A percentile compares a stretch with the other conserved stretches of the same genome.
phyloP scores from a whole-genome alignment of 768 basidiomycete species.

The Pleurotus citrinopileatus region DNA sequence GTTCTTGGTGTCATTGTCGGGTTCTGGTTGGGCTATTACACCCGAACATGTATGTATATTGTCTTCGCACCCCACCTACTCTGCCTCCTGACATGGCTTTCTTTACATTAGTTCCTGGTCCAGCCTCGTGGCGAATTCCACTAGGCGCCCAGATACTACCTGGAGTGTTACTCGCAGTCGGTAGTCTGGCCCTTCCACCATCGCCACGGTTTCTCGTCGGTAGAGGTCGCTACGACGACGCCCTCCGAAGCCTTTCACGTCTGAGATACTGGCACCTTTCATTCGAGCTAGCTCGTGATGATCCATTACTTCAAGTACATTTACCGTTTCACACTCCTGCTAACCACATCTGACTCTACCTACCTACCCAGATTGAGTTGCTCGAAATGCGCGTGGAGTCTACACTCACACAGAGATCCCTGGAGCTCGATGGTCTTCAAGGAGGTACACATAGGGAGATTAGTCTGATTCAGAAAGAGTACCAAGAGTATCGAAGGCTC shows the following conservation, averaged over 20 bases:
- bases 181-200: slow-evolving; percentile 57
- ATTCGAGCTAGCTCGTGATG: slow-evolving; percentile 40
- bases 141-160: slow-evolving; percentile 71
- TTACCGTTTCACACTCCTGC: background rate
- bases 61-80: background rate
- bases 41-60: slow-evolving; percentile 47
- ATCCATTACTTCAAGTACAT: slow-evolving; percentile 50
- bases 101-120: slow-evolving; percentile 45
- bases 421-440: slow-evolving; percentile 17
- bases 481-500: slow-evolving; percentile 29
- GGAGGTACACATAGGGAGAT: slow-evolving; percentile 28
- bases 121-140: slow-evolving; percentile 76
- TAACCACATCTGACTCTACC: background rate
- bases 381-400: slow-evolving; percentile 75
- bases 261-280: slow-evolving; percentile 42
- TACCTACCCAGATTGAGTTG: slow-evolving; percentile 53
- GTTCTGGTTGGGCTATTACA: slow-evolving; percentile 80
- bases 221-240: slow-evolving; percentile 55
- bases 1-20: slow-evolving; percentile 80
- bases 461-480: slow-evolving; percentile 42
- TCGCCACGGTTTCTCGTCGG: slow-evolving; percentile 57
- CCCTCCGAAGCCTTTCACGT: slow-evolving; percentile 51
- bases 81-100: background rate
- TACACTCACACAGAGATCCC: slow-evolving; percentile 42
- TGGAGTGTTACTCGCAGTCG: slow-evolving; percentile 61